These are phyloP conservation scores for Myxozyma vanderwaltii DNA, from an alignment of 805 yeast genomes.

Conservation along the genomic window DNA sequence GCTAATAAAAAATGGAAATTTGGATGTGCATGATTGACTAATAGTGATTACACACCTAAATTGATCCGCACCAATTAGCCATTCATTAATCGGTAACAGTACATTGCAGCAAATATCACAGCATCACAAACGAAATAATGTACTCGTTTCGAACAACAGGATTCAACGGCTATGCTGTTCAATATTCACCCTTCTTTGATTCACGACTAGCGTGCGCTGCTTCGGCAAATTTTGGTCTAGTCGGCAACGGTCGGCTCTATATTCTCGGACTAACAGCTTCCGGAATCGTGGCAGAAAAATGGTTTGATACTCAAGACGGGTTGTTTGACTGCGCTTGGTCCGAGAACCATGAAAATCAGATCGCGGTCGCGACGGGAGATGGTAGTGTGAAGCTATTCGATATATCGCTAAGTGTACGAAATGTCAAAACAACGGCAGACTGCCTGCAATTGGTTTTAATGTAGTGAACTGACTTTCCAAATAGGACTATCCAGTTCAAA, in stretches of 20 bases:
- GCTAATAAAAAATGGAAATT: too few species aligned
- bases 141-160: constrained; percentile 48
- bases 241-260: constrained; percentile 86
- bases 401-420: constrained; percentile 46
- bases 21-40: background rate
- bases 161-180: constrained; percentile 82
- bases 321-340: constrained; percentile 88
- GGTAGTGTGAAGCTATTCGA: constrained; percentile 86
- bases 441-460: too few species aligned
- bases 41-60: too few species aligned
- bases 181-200: constrained; percentile 90
- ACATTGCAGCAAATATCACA: too few species aligned
- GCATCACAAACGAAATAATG: constrained; percentile 9
- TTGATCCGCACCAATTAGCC: too few species aligned
- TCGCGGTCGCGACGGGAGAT: constrained; percentile 83
- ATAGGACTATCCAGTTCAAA: constrained; percentile 67
- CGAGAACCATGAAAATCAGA: constrained; percentile 85
- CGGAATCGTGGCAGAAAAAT: constrained; percentile 52
- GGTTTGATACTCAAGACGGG: constrained; percentile 91
- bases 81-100: too few species aligned
- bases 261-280: constrained; percentile 66
- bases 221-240: constrained; percentile 89
- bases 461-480: background rate
- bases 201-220: constrained; percentile 87
- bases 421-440: too few species aligned